phyloP scores from a whole-genome alignment of 2,329 filamentous ascomycete genomes.

The Magnaporthiopsis poae region DNA sequence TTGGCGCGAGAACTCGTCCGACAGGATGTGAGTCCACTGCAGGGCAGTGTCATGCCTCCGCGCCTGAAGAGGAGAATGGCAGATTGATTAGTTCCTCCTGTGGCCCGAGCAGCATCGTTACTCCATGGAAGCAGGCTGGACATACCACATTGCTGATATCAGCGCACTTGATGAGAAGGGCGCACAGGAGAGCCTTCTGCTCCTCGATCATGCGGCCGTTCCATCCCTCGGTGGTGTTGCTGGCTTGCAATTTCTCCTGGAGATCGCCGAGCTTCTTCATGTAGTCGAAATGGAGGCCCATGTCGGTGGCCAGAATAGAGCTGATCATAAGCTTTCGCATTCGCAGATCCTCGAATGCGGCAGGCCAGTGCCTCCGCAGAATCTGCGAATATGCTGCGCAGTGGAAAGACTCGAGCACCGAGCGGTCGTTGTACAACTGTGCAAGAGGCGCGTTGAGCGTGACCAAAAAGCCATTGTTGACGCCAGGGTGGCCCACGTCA shows the following conservation, averaged over 20 bases:
- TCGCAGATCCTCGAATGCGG: constrained; percentile 64
- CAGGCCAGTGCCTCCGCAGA: constrained; percentile 81
- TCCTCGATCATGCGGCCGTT: constrained; percentile 65
- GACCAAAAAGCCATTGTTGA: constrained; percentile 94
- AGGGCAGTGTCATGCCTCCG: constrained; percentile 73
- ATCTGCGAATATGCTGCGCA: constrained; percentile 96
- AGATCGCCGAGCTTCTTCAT: constrained; percentile 79
- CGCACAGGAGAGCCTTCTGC: constrained; percentile 72
- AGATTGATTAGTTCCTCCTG: background rate
- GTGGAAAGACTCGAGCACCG: constrained; percentile 93
- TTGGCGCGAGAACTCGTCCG: constrained; percentile 89
- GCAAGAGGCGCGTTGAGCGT: constrained; percentile 86
- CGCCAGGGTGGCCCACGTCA: constrained; percentile 91
- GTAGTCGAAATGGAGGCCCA: constrained; percentile 94
- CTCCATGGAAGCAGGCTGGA: constrained; percentile 18
- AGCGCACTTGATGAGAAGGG: constrained; percentile 90
- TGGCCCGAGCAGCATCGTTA: background rate
- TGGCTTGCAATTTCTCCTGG: constrained; percentile 65
- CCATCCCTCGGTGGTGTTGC: constrained; percentile 62
- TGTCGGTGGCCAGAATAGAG: constrained; percentile 93
- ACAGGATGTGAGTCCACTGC: constrained; percentile 86
- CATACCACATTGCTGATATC: constrained; percentile 96
- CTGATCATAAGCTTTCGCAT: constrained; percentile 91
- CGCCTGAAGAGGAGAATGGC: constrained; percentile 42
- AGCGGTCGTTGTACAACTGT: constrained; percentile 92